Base-by-base conservation (phyloP, 257 asterid species). In the Solanum piurae region DNA sequence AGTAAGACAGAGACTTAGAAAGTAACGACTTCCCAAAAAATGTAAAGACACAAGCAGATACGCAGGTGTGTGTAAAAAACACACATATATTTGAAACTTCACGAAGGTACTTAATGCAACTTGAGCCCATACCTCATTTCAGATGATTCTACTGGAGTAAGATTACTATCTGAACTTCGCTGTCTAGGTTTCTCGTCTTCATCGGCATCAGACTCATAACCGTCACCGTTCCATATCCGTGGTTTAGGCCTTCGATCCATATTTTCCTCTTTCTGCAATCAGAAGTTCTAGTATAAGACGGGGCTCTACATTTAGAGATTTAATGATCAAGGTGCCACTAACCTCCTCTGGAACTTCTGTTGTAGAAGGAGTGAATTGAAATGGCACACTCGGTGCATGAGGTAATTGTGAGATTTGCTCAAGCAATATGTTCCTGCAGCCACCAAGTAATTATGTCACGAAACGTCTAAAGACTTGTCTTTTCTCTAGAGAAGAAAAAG, bases 201-300 rank as follows among this genome's bases (percentile, higher is more conserved):
- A 69, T 94, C 98, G 68, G 90, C 93, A 73, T 95, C 98, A 75
- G 98, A 97, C 87, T 93, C 98, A 86, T 90, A 93, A 86, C 83
- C 92, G 3, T 94, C 95, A 40, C 98, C 98, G 75, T 92, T 93
- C 99, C 99, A 97, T 87, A 97, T 94, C 86, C 98, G 91, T 20
- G 95, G 98, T 91, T 95, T 94, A 44, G 94, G 96, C 80, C 96
- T 95, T 88, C 87, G 90, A 83, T 95, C 99, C 96, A 95, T 94
- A 85, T 88, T 91, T 84, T 91, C 95, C 90, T 97, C 98, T 83
- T 92, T 87, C 99, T 97, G 91, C 69, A 88, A 27, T 62, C 87
- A 84, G 40, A 85, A 85, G 13, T 27, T 31, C 71, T 83, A 69
- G 66, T 83, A 72, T 49, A 3, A 68, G 71, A 88, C 89, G 83